Evolutionary conservation across 1,284 basidiomycete species (phyloP), one percentile per base, ranked within the genome.

Genomic region (Peniophora sp.): DNA sequence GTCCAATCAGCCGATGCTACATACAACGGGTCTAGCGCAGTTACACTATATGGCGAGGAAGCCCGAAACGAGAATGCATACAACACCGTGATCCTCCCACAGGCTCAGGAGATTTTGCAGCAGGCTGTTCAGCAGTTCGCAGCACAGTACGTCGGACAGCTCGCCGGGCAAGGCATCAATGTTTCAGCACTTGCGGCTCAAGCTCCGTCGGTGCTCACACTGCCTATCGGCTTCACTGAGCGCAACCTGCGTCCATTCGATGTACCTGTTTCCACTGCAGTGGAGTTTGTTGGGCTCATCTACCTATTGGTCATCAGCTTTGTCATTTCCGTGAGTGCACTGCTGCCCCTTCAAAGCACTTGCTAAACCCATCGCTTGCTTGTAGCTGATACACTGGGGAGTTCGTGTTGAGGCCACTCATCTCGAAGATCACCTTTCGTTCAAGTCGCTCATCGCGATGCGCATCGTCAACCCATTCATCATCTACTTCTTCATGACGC

Each of bases 241-340:
- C 56, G 69, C 50, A 88, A 91, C 59, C 57, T 87, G 1, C 69
- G 79, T 32, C 85, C 86, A 0, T 91, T 86, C 60, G 73, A 82
- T 56, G 69, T 79, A 38, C 78, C 85, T 22, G 77, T 75, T 3
- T 86, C 87, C 0, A 72, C 78, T 10, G 90, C 89, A 0, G 75
- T 83, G 44, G 76, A 81, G 39, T 86, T 85, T 53, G 87, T 91
- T 23, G 89, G 85, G 23, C 69, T 88, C 5, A 85, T 91, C 53
- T 92, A 89, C 68, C 69, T 86, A 44, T 52, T 58, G 27, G 58
- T 59, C 43, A 39, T 59, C 5, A 16, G 43, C 61, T 72, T 73
- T 22, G 69, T 77, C 63, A 63, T 65, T 50, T 61, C 65, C 52
- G 63, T 71, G 65, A 54, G 69, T 59, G 27, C 24, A 17, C 22